A percentile compares a stretch with the other conserved stretches of the same genome.
Conservation (phyloP, 306 rosid species). For the Ziziphus jujuba region DNA sequence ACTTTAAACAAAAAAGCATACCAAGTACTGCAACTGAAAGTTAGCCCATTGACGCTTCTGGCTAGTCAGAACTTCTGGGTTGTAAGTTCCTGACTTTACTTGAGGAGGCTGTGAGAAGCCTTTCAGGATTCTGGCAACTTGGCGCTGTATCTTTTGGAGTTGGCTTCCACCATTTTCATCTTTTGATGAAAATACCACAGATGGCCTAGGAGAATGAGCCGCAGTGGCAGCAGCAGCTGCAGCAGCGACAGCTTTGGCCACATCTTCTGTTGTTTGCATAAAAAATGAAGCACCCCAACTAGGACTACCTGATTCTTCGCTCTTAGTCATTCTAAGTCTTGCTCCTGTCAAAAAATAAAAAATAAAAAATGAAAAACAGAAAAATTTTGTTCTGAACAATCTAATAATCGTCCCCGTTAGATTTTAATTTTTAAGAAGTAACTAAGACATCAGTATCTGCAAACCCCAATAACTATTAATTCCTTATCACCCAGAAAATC, state of each 20-base stretch:
- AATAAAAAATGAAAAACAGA: no score
- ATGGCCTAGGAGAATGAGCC: slow-evolving; percentile 68
- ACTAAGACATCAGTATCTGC: neutral
- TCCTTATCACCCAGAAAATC: neutral
- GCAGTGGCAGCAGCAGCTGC: slow-evolving; percentile 66
- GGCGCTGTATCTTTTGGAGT: slow-evolving; percentile 71
- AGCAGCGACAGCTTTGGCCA: slow-evolving; percentile 68
- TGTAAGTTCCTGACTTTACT: slow-evolving; percentile 56
- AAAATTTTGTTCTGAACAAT: neutral
- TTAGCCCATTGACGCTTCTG: slow-evolving; percentile 94
- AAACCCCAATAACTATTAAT: neutral
- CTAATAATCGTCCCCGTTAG: neutral
- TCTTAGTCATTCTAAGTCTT: slow-evolving; percentile 40
- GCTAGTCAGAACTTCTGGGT: slow-evolving; percentile 86
- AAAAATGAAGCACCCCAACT: slow-evolving; percentile 80
- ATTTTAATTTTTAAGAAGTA: neutral
- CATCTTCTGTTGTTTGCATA: slow-evolving; percentile 80
- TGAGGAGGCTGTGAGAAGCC: slow-evolving; percentile 75
- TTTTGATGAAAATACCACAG: slow-evolving; percentile 69
- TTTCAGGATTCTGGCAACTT: slow-evolving; percentile 62
- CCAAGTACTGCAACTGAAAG: slow-evolving; percentile 77
- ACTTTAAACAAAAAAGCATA: slow-evolving; percentile 22
- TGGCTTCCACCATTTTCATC: slow-evolving; percentile 66
- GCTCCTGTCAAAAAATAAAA: slow-evolving; percentile 27
- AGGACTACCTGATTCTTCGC: slow-evolving; percentile 69